Evolutionary conservation across 1,139 yeast genomes (phyloP), one percentile per base, ranked within the genome.

Genomic region (Geotrichum carabidarum): DNA sequence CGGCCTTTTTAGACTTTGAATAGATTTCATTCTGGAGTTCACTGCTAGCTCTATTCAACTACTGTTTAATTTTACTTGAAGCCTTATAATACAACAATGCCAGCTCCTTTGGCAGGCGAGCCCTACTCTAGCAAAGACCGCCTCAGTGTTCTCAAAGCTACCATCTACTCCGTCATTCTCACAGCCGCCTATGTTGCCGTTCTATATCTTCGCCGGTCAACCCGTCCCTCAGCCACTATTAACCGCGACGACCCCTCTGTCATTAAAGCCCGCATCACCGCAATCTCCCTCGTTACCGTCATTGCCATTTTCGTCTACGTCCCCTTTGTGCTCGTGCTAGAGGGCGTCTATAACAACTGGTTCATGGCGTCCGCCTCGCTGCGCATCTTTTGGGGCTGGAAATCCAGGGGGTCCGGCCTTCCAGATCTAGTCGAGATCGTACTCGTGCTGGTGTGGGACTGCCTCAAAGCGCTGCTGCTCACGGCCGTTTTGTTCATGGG

Each of bases 401-500:
- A 44, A 51, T 37, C 53, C 46, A 48, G 31, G 37, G 49, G 14
- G 51, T 55, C 2, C 51, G 49, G 22, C 48, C 48, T 46, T 40
- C 58, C 72, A 17, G 41, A 49, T 18, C 52, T 55, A 14, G 38
- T 56, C 18, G 49, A 55, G 36, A 53, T 48, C 2, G 18, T 57
- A n/a, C 9, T 38, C 14, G 49, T 45, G 22, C 44, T 58, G 14
- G 45, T 61, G 14, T 36, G 59, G 18, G 64, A 62, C 17, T 59
- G 65, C 9, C 27, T 67, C 2, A 30, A 58, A 22, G 60, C 65
- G 3, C 74, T 76, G 47, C 35, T 68, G 14, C 48, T 57, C 42
- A 65, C 70, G 1, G 62, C 62, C 6, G 57, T 64, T n/a, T 58
- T 46, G 73, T 85, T 81, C 62, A 61, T 74, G 18, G 94, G 91